These are phyloP conservation scores for Bryopsis sp. DNA, from an alignment of 139 green algal genomes.

Conservation along the genomic window DNA sequence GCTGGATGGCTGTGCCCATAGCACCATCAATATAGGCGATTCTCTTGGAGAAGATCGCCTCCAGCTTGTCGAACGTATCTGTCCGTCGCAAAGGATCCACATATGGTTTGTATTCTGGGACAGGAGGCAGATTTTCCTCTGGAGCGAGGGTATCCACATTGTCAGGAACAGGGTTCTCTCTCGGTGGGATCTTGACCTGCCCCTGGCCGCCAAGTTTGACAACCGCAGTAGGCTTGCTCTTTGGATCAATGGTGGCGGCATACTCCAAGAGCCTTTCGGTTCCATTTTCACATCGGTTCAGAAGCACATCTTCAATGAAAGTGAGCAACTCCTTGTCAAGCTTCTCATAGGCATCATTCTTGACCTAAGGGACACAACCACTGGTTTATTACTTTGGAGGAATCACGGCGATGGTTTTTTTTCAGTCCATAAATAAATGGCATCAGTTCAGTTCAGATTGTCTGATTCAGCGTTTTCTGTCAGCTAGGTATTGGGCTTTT, in stretches of 20 bases:
- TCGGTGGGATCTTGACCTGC: constrained; percentile 22
- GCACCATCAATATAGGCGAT: constrained; percentile 94
- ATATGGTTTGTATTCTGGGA: constrained; percentile 11
- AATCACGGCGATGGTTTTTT: no score
- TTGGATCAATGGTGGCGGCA: constrained; percentile 82
- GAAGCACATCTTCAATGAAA: constrained; percentile 94
- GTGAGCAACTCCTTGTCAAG: constrained; percentile 95
- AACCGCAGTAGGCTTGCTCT: constrained; percentile 80
- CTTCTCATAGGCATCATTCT: constrained; percentile 88
- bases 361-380: no score
- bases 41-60: constrained; percentile 75
- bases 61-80: constrained; percentile 58
- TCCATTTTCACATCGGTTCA: constrained; percentile 92
- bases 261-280: constrained; percentile 95
- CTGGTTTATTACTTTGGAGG: no score
- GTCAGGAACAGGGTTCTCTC: constrained; percentile 40
- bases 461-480: no score
- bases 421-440: no score
- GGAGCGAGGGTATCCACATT: constrained; percentile 17
- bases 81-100: constrained; percentile 26
- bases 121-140: constrained; percentile 4
- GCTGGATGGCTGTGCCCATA: constrained; percentile 91
- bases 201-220: constrained; percentile 7
- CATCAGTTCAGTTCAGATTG: no score
- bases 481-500: no score